Percentiles rank a stretch among this genome's conserved stretches.
Evolutionary conservation across 148 eudicot genomes (phyloP).

Genomic region (Limonium bicolor): DNA sequence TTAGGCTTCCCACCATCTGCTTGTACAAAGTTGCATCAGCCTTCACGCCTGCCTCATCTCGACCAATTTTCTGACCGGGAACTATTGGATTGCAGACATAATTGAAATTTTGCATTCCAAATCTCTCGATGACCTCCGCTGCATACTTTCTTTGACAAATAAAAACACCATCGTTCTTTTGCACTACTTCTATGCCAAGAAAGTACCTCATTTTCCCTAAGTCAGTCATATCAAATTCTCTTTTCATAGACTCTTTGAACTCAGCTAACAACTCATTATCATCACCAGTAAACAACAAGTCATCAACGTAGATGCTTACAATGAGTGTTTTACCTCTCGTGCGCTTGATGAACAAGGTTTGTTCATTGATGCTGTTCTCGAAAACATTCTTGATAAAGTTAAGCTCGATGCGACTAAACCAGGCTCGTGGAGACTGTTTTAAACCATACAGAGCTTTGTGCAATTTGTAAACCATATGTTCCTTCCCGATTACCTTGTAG

Average conservation of each 20-base stretch:
- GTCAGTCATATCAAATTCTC: not conserved
- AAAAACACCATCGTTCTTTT: not conserved
- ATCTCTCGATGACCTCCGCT: not conserved
- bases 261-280: not conserved
- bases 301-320: constrained; percentile 4
- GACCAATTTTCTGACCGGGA: not conserved
- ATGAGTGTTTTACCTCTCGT: not conserved
- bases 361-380: not conserved
- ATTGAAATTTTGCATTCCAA: not conserved
- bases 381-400: not conserved
- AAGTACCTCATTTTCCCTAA: not conserved
- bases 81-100: no score
- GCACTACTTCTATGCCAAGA: not conserved
- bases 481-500: not conserved
- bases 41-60: not conserved
- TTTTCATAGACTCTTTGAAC: not conserved
- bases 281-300: not conserved
- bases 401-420: not conserved
- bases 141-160: not conserved
- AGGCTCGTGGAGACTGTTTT: not conserved
- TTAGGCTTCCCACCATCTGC: constrained; percentile 2
- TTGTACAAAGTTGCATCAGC: not conserved
- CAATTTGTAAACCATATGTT: not conserved
- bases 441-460: not conserved
- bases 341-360: not conserved